Base-by-base conservation (phyloP, 495 filamentous ascomycete genomes). In the Bryoglossum gracile region DNA sequence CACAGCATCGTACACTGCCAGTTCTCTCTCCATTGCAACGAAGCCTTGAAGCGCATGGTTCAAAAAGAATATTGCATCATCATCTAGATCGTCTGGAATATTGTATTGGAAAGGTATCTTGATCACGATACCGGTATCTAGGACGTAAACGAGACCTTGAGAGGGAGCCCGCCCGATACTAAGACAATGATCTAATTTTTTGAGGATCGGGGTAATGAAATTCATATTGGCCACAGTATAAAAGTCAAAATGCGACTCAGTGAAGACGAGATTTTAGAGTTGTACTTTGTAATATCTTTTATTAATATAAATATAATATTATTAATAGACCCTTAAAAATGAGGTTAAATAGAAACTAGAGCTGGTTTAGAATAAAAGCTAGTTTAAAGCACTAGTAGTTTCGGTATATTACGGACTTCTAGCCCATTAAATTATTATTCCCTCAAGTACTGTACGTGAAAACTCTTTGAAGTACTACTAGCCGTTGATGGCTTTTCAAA, bases 121-220 rank as follows among this genome's bases (percentile, higher is more conserved):
- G 18, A 47, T 36, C 44, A 47, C 44, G 18, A 47, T 37, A 47
- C 37, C 19, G 19, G 14, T 47, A 23, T 47, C 44, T 37, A 47
- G 44, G 26, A 5, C 19, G 19, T 47, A 47, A 9, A 47, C 44
- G 21, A 47, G 44, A 36, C 26, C 46, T 48, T 48, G 35, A 26
- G 46, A 48, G 18, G 46, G 32, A 48, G 46, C 46, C 9, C 40
- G 23, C 8, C 33, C 35, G 35, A 48, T 48, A 30, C 35, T 48
- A 22, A 48, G 35, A 39, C 46, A 48, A 40, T 39, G 19, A 40
- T 48, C 33, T 48, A 48, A 23, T 37, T 48, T 40, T 13, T 48
- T 17, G 22, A 48, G 46, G 34, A 48, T 39, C 22, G 35, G 35
- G 19, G 46, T 40, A 48, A 38, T 48, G 19, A 48, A 48, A 6